Evolutionary conservation across 352 stramenopile genomes (phyloP).

Genomic region (Phytopythium vexans): DNA sequence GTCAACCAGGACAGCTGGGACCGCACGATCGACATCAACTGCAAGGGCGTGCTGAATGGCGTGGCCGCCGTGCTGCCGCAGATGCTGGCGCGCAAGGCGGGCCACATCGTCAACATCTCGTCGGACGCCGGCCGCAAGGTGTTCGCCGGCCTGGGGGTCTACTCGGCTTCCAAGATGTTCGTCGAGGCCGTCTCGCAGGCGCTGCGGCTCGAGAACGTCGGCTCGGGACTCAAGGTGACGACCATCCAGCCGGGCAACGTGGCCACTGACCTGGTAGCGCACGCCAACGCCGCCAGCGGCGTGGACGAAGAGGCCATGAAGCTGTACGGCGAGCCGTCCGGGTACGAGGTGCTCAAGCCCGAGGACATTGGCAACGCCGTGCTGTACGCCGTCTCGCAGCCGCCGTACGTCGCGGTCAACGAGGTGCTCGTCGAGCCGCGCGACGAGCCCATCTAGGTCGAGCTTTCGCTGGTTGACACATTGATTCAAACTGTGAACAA

Average conservation of each 20-base stretch:
- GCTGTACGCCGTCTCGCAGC: constrained; percentile 85
- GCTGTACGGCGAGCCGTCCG: constrained; percentile 47
- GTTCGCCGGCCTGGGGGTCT: constrained; percentile 84
- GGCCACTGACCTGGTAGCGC: constrained; percentile 86
- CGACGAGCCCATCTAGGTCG: constrained; percentile 72
- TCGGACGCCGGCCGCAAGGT: constrained; percentile 79
- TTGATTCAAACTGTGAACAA: no score
- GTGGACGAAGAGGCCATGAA: constrained; percentile 84
- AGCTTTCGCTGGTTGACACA: no score
- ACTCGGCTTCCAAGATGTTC: constrained; percentile 91
- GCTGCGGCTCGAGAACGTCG: constrained; percentile 82
- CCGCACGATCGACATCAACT: constrained; percentile 92
- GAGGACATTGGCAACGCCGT: constrained; percentile 85
- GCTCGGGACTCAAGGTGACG: constrained; percentile 84
- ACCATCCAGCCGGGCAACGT: constrained; percentile 92
- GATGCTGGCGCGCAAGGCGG: constrained; percentile 70
- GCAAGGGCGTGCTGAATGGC: constrained; percentile 89
- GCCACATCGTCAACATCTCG: constrained; percentile 88
- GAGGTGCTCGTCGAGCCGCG: constrained; percentile 89
- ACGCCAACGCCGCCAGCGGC: constrained; percentile 63
- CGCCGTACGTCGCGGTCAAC: constrained; percentile 87
- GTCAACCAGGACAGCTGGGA: constrained; percentile 91
- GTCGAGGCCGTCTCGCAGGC: constrained; percentile 88
- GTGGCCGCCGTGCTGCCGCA: constrained; percentile 70
- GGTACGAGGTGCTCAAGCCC: constrained; percentile 77